Conservation (phyloP, 1,284 basidiomycete species). For the Cutaneotrichosporon dermatis region DNA sequence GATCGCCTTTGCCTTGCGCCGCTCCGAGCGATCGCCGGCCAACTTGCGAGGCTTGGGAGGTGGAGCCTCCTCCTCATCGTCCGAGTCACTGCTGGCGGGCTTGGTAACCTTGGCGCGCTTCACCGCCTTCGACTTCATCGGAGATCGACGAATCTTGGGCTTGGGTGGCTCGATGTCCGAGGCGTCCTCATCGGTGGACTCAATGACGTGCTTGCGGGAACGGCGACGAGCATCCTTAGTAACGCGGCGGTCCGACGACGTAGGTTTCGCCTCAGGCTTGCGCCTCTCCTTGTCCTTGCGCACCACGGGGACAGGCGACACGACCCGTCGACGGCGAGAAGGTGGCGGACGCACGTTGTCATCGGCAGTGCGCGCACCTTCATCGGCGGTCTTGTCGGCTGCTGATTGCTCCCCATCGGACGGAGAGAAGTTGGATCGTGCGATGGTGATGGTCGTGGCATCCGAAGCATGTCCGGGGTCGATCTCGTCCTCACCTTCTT, state of each 20-base stretch:
- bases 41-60: slow-evolving; percentile 7
- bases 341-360: not conserved
- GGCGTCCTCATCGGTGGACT: slow-evolving; percentile 19
- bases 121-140: slow-evolving; percentile 3
- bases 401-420: slow-evolving; percentile 3
- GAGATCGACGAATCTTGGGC: not conserved
- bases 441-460: slow-evolving; percentile 36
- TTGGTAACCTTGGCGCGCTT: not conserved
- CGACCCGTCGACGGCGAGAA: slow-evolving; percentile 9
- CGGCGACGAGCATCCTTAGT: slow-evolving; percentile 5
- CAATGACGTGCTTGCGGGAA: slow-evolving; percentile 20
- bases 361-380: slow-evolving; percentile 2
- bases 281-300: not conserved
- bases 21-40: not conserved
- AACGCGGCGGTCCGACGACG: not conserved
- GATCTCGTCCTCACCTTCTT: slow-evolving; percentile 16
- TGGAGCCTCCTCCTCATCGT: slow-evolving; percentile 9
- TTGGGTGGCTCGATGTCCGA: slow-evolving; percentile 1
- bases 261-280: not conserved
- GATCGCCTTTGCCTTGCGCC: slow-evolving; percentile 3
- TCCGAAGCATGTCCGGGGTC: slow-evolving; percentile 31
- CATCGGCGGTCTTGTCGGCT: slow-evolving; percentile 2
- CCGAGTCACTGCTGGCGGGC: slow-evolving; percentile 4
- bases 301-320: slow-evolving; percentile 11
- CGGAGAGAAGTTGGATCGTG: slow-evolving; percentile 22